Percentiles rank a stretch among this genome's conserved stretches.
phyloP scores from a whole-genome alignment of 345 rosid genomes.

The Citrus glauca region DNA sequence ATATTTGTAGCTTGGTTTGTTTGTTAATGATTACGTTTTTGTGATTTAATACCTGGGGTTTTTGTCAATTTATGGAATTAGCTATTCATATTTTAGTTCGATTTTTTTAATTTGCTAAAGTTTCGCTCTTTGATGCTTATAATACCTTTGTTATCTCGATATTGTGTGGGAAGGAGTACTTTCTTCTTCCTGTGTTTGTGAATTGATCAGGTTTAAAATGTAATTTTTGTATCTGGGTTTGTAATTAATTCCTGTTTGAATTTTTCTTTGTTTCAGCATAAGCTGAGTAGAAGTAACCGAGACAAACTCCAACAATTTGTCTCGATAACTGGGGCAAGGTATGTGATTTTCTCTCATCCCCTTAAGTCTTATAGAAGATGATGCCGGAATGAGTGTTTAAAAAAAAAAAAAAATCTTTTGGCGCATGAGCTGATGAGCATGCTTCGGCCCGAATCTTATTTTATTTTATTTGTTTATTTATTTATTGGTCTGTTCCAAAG shows the following conservation, averaged over 20 bases:
- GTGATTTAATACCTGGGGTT: background rate
- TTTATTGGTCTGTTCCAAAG: background rate
- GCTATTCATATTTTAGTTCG: background rate
- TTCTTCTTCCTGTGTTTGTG: background rate
- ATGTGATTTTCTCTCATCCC: background rate
- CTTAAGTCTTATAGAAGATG: background rate
- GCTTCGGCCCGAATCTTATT: background rate
- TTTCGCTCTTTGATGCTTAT: background rate
- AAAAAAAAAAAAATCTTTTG: background rate
- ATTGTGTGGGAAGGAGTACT: background rate
- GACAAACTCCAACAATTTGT: slow-evolving; percentile 92
- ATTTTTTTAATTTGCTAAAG: background rate
- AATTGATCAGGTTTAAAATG: background rate
- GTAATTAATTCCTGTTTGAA: background rate
- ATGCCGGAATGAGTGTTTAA: background rate
- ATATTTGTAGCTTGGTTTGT: background rate
- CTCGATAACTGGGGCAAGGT: slow-evolving; percentile 86
- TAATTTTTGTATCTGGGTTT: background rate
- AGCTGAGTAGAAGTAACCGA: slow-evolving; percentile 75
- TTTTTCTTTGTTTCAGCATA: slow-evolving; percentile 47
- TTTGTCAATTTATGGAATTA: background rate
- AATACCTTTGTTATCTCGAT: background rate
- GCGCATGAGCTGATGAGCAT: background rate
- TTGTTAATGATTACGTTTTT: background rate
- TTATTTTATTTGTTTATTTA: background rate